These are phyloP conservation scores for Heliosperma pusillum DNA, from an alignment of 148 eudicot genomes.

Conservation along the genomic window DNA sequence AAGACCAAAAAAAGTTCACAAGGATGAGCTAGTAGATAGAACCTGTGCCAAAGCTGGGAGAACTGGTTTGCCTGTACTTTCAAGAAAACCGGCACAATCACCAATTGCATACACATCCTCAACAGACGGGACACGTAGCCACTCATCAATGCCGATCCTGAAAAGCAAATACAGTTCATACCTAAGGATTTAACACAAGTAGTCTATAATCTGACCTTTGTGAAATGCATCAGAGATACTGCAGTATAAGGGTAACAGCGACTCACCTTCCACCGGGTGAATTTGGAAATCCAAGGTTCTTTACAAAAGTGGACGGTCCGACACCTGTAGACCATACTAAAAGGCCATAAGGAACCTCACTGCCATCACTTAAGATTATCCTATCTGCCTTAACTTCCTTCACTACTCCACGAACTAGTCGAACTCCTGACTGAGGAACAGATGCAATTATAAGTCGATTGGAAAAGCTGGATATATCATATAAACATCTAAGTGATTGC, in stretches of 20 bases:
- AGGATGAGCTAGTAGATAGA: background rate
- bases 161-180: background rate
- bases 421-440: constrained; percentile 88
- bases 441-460: constrained; percentile 21
- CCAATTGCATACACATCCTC: constrained; percentile 84
- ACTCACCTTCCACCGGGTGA: constrained; percentile 90
- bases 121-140: constrained; percentile 80
- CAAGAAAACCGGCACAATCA: constrained; percentile 91
- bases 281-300: constrained; percentile 56
- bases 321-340: constrained; percentile 99
- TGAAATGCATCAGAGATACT: constrained; percentile 7
- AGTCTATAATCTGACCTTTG: too few relatives aligned
- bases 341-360: constrained; percentile 87
- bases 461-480: too few relatives aligned
- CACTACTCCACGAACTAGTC: constrained; percentile 82
- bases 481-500: too few relatives aligned
- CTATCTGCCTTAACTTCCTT: constrained; percentile 80
- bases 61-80: constrained; percentile 78
- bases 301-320: constrained; percentile 80
- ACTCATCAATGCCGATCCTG: constrained; percentile 92
- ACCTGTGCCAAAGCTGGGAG: constrained; percentile 99
- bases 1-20: too few relatives aligned
- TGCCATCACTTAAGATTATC: constrained; percentile 72
- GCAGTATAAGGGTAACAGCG: background rate
- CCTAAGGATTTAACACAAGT: background rate